A percentile compares a stretch with the other conserved stretches of the same genome.
Conservation (phyloP, 768 basidiomycete genomes). For the Gelatoporia subvermispora region DNA sequence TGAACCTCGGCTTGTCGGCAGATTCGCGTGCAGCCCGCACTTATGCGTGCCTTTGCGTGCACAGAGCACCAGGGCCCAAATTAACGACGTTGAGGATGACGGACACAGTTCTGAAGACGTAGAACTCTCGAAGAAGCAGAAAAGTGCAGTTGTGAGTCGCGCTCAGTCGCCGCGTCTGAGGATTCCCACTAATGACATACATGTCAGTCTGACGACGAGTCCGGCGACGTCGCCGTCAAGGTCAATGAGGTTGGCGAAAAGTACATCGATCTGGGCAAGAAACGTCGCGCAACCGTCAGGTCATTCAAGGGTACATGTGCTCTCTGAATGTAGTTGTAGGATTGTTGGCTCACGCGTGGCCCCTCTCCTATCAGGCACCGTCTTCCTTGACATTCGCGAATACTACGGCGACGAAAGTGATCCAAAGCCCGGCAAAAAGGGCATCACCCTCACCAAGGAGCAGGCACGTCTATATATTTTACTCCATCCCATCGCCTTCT, state of each 20-base stretch:
- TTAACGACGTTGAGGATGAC: too few relatives aligned
- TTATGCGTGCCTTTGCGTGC: too few relatives aligned
- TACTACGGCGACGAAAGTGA: conserved; percentile 52
- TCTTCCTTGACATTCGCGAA: conserved; percentile 70
- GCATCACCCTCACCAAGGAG: conserved; percentile 60
- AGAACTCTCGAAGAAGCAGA: too few relatives aligned
- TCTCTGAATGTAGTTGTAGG: not conserved
- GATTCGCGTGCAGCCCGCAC: too few relatives aligned
- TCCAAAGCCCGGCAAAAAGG: conserved; percentile 78
- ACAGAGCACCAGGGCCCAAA: too few relatives aligned
- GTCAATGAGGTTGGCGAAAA: conserved; percentile 40
- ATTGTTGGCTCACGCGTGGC: conserved; percentile 2
- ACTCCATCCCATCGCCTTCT: not conserved
- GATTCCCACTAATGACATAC: too few relatives aligned
- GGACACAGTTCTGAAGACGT: too few relatives aligned
- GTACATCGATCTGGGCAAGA: conserved; percentile 69
- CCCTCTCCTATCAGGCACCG: conserved; percentile 36
- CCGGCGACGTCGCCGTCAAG: conserved; percentile 1
- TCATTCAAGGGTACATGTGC: conserved; percentile 37
- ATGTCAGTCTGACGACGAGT: not conserved
- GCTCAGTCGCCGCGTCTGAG: too few relatives aligned
- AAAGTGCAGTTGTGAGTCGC: too few relatives aligned
- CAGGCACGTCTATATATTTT: conserved; percentile 39
- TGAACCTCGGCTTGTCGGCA: not conserved
- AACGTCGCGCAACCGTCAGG: conserved; percentile 57